Evolutionary conservation across 2,329 filamentous ascomycete genomes (phyloP), one percentile per base, ranked within the genome.

Genomic region (Dactylellina sp.): DNA sequence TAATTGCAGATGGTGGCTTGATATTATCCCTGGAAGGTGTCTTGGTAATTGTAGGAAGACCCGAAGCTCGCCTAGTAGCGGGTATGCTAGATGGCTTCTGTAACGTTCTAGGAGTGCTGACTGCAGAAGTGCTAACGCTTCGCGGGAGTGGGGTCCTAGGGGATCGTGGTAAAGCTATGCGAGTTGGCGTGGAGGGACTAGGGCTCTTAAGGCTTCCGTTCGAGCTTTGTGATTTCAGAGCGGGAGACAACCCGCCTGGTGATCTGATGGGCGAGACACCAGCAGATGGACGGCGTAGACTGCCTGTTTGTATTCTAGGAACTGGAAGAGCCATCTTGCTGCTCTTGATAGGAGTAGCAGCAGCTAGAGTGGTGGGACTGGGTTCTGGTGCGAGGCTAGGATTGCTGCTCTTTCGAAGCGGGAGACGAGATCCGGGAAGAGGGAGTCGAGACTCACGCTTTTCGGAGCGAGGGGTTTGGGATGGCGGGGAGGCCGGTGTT

Each of bases 361-460:
- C 18, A 1, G 53, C 14, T 12, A 7, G 32, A 7, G 42, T 42
- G n/a, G 44, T 64, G 18, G 35, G 32, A n/a, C 28, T 40, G 22
- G 22, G 50, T 7, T 35, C 47, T 2, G 46, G 37, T 5, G 37
- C 24, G 6, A 72, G 22, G 2, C 60, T 14, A 1, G 60, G 52
- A 37, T 60, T 56, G 32, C 68, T 72, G n/a, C 50, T 59, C 40
- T 72, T 72, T 20, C 68, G 53, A 16, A 56, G 40, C n/a, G 68
- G 68, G 12, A 72, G 68, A 22, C 68, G 52, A 11, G 60, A 65
- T 32, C 60, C 68, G 1, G 68, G 68, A 2, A 72, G 47, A 2
- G 60, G 68, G 12, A 72, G 60, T 7, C 60, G 68, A 0, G 68
- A 72, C 24, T 65, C 60, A 25, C 62, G 62, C 20, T 72, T 72